A percentile compares a stretch with the other conserved stretches of the same genome.
These are phyloP conservation scores for Moesziomyces parantarcticus DNA, from an alignment of 1,284 basidiomycete genomes.

Conservation along the genomic window DNA sequence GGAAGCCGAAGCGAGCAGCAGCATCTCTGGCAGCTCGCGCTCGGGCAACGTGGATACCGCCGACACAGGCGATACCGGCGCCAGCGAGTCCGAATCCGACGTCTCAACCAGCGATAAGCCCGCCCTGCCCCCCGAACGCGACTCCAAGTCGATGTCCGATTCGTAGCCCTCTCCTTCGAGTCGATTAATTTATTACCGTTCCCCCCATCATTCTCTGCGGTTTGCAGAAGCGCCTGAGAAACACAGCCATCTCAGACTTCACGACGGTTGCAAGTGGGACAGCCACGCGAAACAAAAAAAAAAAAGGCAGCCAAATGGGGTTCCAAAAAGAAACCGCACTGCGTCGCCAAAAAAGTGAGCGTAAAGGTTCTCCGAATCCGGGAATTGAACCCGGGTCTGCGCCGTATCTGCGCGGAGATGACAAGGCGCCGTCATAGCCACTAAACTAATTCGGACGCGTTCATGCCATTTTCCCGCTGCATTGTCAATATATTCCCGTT, in stretches of 20 bases:
- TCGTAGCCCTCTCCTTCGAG: not conserved
- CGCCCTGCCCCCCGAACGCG: too few species aligned
- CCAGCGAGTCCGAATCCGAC: constrained; percentile 34
- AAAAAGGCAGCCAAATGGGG: not conserved
- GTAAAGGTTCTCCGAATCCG: constrained; percentile 46
- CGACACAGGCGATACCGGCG: constrained; percentile 18
- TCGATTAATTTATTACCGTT: not conserved
- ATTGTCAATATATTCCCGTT: constrained; percentile 5
- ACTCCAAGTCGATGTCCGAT: not conserved
- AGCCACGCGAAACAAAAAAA: not conserved
- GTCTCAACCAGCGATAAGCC: constrained; percentile 6
- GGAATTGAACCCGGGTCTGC: constrained; percentile 58
- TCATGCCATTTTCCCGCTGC: not conserved
- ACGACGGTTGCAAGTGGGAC: not conserved
- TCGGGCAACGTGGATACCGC: constrained; percentile 16
- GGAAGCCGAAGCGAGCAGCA: constrained; percentile 31
- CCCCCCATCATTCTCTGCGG: too few species aligned
- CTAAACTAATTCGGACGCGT: constrained; percentile 57
- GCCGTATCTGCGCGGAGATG: constrained; percentile 49
- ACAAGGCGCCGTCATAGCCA: constrained; percentile 60
- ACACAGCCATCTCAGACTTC: too few species aligned
- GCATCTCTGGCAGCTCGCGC: constrained; percentile 27
- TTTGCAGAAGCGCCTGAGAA: too few species aligned
- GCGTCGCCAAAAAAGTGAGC: not conserved
- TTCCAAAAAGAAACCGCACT: not conserved